Conservation (phyloP, 1,284 basidiomycete genomes). For the Hemileia vastatrix region DNA sequence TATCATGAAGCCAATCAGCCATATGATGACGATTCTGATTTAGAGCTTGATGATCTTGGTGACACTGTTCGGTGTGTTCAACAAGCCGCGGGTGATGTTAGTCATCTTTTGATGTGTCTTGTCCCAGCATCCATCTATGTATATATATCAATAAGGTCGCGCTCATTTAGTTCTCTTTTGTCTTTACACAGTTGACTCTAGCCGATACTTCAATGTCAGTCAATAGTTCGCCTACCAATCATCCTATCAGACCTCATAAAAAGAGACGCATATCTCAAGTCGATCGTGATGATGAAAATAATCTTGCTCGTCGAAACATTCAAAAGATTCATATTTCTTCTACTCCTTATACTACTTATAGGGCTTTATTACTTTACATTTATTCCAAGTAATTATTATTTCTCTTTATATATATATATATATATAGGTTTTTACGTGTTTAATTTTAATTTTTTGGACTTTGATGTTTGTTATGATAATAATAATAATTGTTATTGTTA, state of each 20-base stretch:
- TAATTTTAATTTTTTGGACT: background rate
- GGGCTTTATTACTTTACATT: slow-evolving; percentile 19
- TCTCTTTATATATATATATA: too few species aligned
- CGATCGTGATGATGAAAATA: slow-evolving; percentile 7
- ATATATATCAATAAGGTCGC: too few species aligned
- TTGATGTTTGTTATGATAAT: background rate
- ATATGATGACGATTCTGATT: slow-evolving; percentile 22
- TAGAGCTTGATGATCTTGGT: slow-evolving; percentile 16
- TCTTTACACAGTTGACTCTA: too few species aligned
- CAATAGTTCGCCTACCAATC: background rate
- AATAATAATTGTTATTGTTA: background rate
- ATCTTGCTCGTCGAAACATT: slow-evolving; percentile 4
- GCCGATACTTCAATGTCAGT: slow-evolving; percentile 8
- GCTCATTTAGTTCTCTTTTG: too few species aligned
- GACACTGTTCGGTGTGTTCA: slow-evolving; percentile 16
- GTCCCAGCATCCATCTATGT: too few species aligned
- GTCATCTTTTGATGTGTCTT: too few species aligned
- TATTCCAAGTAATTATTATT: slow-evolving; percentile 15
- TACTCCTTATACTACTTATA: slow-evolving; percentile 20
- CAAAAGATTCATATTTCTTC: slow-evolving; percentile 16
- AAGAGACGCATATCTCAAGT: slow-evolving; percentile 18
- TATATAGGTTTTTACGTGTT: background rate
- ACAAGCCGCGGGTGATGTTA: slow-evolving; percentile 21
- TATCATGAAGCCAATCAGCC: slow-evolving; percentile 1
- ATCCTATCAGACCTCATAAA: slow-evolving; percentile 14